Evolutionary conservation across 2,329 filamentous ascomycete genomes (phyloP).

Genomic region (Dactylella cylindrospora): DNA sequence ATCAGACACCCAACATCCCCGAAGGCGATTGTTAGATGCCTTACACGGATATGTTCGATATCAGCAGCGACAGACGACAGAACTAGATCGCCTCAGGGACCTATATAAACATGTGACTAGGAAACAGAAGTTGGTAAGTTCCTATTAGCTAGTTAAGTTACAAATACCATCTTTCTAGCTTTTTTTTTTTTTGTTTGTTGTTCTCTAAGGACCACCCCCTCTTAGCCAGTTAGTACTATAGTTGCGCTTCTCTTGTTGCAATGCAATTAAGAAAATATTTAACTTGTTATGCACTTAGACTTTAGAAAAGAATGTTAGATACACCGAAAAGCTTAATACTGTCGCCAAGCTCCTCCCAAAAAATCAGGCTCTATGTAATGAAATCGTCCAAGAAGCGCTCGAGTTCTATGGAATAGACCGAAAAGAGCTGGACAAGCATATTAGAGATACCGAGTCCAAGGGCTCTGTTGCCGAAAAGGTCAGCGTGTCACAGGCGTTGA

Average conservation of each 20-base stretch:
- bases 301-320: slow-evolving; percentile 55
- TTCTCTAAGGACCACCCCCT: no score
- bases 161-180: no score
- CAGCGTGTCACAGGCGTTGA: slow-evolving; percentile 59
- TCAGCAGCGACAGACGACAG: background rate
- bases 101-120: background rate
- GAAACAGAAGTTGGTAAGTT: background rate
- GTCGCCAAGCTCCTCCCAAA: slow-evolving; percentile 54
- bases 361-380: slow-evolving; percentile 57
- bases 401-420: slow-evolving; percentile 56
- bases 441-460: slow-evolving; percentile 52
- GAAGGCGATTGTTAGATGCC: background rate
- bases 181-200: no score
- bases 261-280: no score
- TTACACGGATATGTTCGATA: background rate
- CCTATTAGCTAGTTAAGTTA: no score
- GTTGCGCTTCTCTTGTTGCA: no score
- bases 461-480: slow-evolving; percentile 55
- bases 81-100: background rate
- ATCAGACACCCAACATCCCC: background rate
- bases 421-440: slow-evolving; percentile 55
- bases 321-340: slow-evolving; percentile 59
- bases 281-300: no score
- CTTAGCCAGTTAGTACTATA: no score
- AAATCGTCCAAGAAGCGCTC: slow-evolving; percentile 56